Percentiles rank a stretch among this genome's conserved stretches.
phyloP scores from a whole-genome alignment of 2,329 filamentous ascomycete species.

The Monilinia fructigena region DNA sequence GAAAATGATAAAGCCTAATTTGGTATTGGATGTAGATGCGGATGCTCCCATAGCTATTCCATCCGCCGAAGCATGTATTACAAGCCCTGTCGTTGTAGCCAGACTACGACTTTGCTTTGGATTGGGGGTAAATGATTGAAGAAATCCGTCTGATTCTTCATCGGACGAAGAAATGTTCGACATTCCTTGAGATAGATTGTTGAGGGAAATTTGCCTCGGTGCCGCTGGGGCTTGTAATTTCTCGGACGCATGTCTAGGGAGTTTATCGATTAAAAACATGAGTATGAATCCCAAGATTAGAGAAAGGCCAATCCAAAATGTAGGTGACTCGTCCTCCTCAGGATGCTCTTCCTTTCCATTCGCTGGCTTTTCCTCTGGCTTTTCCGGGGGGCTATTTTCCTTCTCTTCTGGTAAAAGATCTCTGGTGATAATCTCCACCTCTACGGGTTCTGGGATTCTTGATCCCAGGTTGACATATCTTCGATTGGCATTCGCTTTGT shows the following conservation, averaged over 20 bases:
- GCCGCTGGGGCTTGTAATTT: constrained; percentile 62
- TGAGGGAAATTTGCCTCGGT: constrained; percentile 83
- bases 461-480: neutral
- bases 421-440: constrained; percentile 7
- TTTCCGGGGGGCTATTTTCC: constrained; percentile 17
- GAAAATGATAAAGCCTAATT: constrained; percentile 88
- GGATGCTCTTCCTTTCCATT: constrained; percentile 34
- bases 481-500: constrained; percentile 16
- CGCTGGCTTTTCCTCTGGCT: constrained; percentile 16
- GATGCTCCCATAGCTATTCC: constrained; percentile 95
- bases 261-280: constrained; percentile 93
- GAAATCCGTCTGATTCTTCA: constrained; percentile 57
- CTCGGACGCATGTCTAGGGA: constrained; percentile 71
- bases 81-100: constrained; percentile 88
- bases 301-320: constrained; percentile 80
- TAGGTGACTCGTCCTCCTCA: constrained; percentile 52
- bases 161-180: constrained; percentile 43
- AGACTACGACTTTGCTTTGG: constrained; percentile 62
- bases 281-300: constrained; percentile 86
- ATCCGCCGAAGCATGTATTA: constrained; percentile 93
- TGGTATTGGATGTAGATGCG: constrained; percentile 68
- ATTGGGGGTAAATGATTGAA: constrained; percentile 56
- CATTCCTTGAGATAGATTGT: constrained; percentile 65
- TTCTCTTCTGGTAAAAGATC: constrained; percentile 11
- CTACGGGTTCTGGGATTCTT: neutral